Conservation (phyloP, 306 rosid genomes). For the Vachellia pachyceras region DNA sequence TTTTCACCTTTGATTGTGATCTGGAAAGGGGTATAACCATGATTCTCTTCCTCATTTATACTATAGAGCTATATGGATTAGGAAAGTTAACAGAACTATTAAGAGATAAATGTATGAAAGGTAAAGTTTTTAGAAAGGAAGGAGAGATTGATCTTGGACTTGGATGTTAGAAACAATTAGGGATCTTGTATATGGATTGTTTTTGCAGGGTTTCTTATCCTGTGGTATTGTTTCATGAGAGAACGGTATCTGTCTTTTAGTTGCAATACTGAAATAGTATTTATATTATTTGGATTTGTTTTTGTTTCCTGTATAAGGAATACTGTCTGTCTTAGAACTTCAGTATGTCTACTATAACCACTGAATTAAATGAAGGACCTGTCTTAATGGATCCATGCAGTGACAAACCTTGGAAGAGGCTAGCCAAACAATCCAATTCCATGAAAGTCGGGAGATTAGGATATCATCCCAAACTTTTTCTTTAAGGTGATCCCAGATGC, state of each 20-base stretch:
- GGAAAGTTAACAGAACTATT: not conserved
- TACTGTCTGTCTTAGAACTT: not conserved
- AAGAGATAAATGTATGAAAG: not conserved
- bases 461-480: not conserved
- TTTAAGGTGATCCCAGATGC: not conserved
- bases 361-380: not conserved
- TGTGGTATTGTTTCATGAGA: not conserved
- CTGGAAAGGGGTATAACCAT: not conserved
- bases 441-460: not conserved
- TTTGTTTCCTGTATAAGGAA: not conserved
- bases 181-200: not conserved
- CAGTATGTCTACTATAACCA: not conserved
- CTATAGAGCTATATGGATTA: not conserved
- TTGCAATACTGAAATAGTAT: not conserved
- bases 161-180: not conserved
- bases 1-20: not conserved
- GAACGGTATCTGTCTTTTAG: not conserved
- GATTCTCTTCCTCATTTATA: not conserved
- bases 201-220: not conserved
- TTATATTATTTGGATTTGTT: not conserved
- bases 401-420: not conserved
- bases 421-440: not conserved
- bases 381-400: not conserved
- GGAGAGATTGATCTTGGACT: conserved; percentile 16
- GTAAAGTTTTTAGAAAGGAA: not conserved